Percentiles rank a stretch among this genome's conserved stretches.
These are phyloP conservation scores for Sordariomycetes sp. DNA, from an alignment of 2,329 filamentous ascomycete species.

Conservation along the genomic window DNA sequence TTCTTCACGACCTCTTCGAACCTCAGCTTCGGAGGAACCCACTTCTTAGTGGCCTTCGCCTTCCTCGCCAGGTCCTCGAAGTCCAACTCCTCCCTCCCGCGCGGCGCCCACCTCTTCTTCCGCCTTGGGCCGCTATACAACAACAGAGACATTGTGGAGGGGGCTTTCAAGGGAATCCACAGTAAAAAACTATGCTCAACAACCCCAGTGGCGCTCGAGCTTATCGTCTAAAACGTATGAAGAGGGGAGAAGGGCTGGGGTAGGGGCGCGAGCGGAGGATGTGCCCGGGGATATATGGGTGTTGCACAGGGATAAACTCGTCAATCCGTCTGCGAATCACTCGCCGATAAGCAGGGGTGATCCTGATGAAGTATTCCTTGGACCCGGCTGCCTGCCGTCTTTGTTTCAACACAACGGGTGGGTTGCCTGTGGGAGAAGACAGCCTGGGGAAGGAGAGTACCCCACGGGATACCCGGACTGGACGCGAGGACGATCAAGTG, in stretches of 20 bases:
- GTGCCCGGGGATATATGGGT: neutral
- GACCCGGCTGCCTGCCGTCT: neutral
- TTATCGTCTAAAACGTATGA: neutral
- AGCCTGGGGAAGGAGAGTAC: neutral
- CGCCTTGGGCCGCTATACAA: constrained; percentile 3
- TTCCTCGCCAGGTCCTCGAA: constrained; percentile 1
- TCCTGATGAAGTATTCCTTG: neutral
- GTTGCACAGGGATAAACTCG: no score
- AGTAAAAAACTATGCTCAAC: neutral
- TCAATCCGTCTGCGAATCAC: neutral
- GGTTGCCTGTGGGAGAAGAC: neutral
- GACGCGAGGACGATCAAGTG: constrained; percentile 3
- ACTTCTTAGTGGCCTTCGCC: constrained; percentile 3
- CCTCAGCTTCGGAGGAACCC: constrained; percentile 5
- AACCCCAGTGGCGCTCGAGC: neutral
- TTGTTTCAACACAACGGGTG: neutral
- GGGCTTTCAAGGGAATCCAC: no score
- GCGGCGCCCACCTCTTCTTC: neutral
- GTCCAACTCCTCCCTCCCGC: neutral
- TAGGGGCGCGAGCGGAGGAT: neutral
- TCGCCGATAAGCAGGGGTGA: neutral
- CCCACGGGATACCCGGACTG: neutral
- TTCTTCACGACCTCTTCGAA: constrained; percentile 9
- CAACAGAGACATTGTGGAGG: constrained; percentile 1
- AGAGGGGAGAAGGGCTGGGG: neutral